Evolutionary conservation across 495 filamentous ascomycete genomes (phyloP), one percentile per base, ranked within the genome.

Genomic region (Penicillium lividum): DNA sequence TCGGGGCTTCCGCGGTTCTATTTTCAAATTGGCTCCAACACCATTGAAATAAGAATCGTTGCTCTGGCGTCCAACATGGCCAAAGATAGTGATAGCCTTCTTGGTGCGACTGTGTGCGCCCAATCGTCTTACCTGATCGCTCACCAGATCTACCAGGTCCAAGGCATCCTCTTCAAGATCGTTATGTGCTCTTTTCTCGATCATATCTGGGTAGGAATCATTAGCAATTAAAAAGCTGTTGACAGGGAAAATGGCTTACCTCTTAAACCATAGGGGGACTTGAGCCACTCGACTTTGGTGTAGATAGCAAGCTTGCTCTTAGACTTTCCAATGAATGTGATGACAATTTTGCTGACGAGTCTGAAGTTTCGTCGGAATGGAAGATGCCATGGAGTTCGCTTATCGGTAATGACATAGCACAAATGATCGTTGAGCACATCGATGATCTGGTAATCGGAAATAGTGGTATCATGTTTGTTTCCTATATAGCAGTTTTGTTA

Each of bases 391-490:
- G 93, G 92, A 0, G 85, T 89, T 65, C 91, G 91, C 59, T 85
- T 85, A 68, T 97, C 90, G 13, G 90, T 92, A 47, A 98, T 82
- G 40, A 97, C 91, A 71, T 98, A 98, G 70, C 92, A 97, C 45
- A 98, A 81, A 68, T 98, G 93, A 61, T 98, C 95, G 71, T 93
- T 96, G 64, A 90, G 84, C 22, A 96, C 82, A 54, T 98, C 94
- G 56, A 98, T 91, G 58, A 88, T 85, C 68, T 98, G 94, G 62
- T 89, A 85, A 72, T 98, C 94, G 3, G 82, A 80, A 36, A 96
- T 84, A 8, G 52, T 61, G 16, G 85, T 82, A 58, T 79, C 79
- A 49, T 81, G 74, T 53, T 79, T 80, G 11, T 64, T 72, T 45
- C 78, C 79, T 80, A 42, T n/a, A 27, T 33, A 54, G 48, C 38